Percentiles rank a stretch among this genome's conserved stretches.
Evolutionary conservation across 176 grass and related monocot species (phyloP).

Genomic region (Carex myosuroides): DNA sequence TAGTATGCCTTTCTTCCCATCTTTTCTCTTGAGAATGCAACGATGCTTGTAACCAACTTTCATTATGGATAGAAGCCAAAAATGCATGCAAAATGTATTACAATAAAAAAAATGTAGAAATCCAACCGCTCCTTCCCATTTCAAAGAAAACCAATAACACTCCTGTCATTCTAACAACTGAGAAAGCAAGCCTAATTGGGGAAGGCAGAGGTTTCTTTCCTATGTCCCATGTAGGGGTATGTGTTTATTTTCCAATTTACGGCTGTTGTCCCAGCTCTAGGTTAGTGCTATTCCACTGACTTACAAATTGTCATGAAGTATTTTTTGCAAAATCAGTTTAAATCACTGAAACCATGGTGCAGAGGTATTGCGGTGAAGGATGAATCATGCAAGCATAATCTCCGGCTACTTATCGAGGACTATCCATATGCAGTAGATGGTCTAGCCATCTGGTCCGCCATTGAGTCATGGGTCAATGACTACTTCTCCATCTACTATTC

Average conservation of each 20-base stretch:
- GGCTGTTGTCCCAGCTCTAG: neutral
- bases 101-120: neutral
- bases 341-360: neutral
- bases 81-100: neutral
- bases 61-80: neutral
- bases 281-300: neutral
- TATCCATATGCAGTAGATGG: constrained; percentile 74
- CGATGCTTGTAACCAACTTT: neutral
- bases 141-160: neutral
- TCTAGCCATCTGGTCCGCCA: constrained; percentile 58
- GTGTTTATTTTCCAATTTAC: neutral
- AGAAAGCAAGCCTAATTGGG: neutral
- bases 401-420: constrained; percentile 54
- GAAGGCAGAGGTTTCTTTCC: neutral
- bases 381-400: constrained; percentile 37
- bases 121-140: neutral
- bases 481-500: constrained; percentile 73
- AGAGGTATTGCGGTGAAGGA: constrained; percentile 52
- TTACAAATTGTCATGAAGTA: neutral
- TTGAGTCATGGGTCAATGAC: constrained; percentile 59
- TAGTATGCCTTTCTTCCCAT: neutral
- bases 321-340: neutral
- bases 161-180: neutral
- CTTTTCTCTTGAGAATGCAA: neutral
- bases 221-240: neutral